phyloP scores from a whole-genome alignment of 2,329 filamentous ascomycete species.

The Mycosphaerella sp. region DNA sequence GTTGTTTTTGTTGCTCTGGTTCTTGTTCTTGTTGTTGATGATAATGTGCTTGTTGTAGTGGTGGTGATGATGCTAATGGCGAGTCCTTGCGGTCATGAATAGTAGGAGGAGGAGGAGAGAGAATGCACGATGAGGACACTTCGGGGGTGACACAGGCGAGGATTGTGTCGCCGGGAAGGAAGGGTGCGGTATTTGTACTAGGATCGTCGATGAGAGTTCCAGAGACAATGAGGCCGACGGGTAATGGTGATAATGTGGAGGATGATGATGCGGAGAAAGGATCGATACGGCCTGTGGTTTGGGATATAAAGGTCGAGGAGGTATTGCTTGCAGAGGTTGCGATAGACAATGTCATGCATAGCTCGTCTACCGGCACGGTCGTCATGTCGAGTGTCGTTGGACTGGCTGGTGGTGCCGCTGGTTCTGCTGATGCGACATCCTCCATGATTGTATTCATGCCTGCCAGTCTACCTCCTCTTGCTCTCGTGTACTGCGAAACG shows the following conservation, averaged over 20 bases:
- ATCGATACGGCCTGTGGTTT: conserved; percentile 8
- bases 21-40: no score
- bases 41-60: no score
- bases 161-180: conserved; percentile 10
- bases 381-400: conserved; percentile 13
- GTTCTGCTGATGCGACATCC: not conserved
- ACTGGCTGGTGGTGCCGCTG: not conserved
- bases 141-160: conserved; percentile 9
- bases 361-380: conserved; percentile 8
- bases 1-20: no score
- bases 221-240: conserved; percentile 9
- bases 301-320: conserved; percentile 7
- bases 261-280: not conserved
- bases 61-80: no score
- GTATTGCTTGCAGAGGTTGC: conserved; percentile 11
- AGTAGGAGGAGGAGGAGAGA: conserved; percentile 3
- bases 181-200: conserved; percentile 11
- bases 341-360: conserved; percentile 11
- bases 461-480: no score
- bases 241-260: not conserved
- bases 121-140: not conserved
- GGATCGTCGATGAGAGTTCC: conserved; percentile 11
- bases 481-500: not conserved
- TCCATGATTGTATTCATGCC: conserved; percentile 6
- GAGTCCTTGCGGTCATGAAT: no score